A percentile compares a stretch with the other conserved stretches of the same genome.
Conservation (phyloP, 768 basidiomycete genomes). For the Boletus sp. region DNA sequence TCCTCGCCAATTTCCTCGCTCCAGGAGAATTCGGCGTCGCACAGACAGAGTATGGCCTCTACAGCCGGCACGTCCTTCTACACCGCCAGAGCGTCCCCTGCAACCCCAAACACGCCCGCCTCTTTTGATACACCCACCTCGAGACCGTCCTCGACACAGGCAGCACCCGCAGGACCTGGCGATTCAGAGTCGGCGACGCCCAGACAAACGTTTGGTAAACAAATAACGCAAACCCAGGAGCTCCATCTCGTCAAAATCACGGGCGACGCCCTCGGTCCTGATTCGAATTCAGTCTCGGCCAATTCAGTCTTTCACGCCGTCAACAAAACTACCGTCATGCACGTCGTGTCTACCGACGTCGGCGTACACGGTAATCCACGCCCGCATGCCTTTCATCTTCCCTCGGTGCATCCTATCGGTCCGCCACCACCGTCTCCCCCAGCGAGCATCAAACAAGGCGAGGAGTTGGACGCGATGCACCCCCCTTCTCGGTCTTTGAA, state of each 20-base stretch:
- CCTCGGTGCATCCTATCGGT: slow-evolving; percentile 31
- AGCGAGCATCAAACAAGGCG: slow-evolving; percentile 36
- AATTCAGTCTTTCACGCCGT: slow-evolving; percentile 36
- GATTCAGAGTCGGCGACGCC: slow-evolving; percentile 30
- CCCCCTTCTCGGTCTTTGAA: slow-evolving; percentile 22
- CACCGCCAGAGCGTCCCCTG: slow-evolving; percentile 28
- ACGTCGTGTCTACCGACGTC: slow-evolving; percentile 28
- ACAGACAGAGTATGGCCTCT: slow-evolving; percentile 27
- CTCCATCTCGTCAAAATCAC: slow-evolving; percentile 56
- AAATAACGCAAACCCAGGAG: slow-evolving; percentile 39
- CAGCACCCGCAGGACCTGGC: slow-evolving; percentile 21
- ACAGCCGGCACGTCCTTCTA: slow-evolving; percentile 26
- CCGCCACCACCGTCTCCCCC: slow-evolving; percentile 59
- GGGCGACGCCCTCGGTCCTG: slow-evolving; percentile 42
- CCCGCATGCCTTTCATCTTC: neutral
- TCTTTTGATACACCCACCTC: slow-evolving; percentile 28
- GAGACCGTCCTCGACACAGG: slow-evolving; percentile 37
- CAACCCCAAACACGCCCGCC: slow-evolving; percentile 19
- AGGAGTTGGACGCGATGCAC: slow-evolving; percentile 26
- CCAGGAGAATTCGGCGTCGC: slow-evolving; percentile 11
- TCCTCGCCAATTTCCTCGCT: slow-evolving; percentile 11
- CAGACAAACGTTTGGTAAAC: slow-evolving; percentile 31
- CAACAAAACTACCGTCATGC: slow-evolving; percentile 34
- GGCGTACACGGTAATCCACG: slow-evolving; percentile 7
- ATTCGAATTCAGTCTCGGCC: slow-evolving; percentile 34